Evolutionary conservation across 371 early-diverging fungal genomes (phyloP).

Genomic region (Rhizomucor miehei): DNA sequence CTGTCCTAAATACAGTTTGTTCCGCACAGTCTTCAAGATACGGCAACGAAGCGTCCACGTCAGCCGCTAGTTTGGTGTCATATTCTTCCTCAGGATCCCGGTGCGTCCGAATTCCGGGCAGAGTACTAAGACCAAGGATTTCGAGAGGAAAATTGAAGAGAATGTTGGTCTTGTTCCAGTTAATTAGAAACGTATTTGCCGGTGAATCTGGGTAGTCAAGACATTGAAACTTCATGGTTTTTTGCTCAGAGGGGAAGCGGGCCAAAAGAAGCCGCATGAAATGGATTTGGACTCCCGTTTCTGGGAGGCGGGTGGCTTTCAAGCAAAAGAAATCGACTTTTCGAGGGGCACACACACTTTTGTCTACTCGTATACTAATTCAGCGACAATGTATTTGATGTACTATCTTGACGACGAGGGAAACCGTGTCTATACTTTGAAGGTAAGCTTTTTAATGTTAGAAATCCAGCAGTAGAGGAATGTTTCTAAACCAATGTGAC

Average conservation of each 20-base stretch:
- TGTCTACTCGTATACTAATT: background rate
- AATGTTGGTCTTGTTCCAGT: constrained; percentile 31
- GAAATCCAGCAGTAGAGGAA: background rate
- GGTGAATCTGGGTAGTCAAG: constrained; percentile 22
- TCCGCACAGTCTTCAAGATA: constrained; percentile 11
- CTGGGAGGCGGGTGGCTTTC: background rate
- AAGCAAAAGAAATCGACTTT: background rate
- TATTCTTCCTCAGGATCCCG: constrained; percentile 3
- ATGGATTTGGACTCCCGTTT: background rate
- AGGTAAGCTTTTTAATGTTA: constrained; percentile 51
- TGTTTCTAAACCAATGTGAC: constrained; percentile 5
- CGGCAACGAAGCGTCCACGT: constrained; percentile 13
- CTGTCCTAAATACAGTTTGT: constrained; percentile 42
- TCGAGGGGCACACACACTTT: background rate
- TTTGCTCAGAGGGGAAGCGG: background rate
- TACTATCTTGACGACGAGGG: constrained; percentile 79
- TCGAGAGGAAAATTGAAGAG: constrained; percentile 45
- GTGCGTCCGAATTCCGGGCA: constrained; percentile 1
- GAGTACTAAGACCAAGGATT: constrained; percentile 9
- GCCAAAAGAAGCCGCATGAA: no score
- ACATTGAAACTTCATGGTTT: constrained; percentile 22
- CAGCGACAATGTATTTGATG: constrained; percentile 90
- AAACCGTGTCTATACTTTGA: constrained; percentile 96
- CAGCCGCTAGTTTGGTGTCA: constrained; percentile 17
- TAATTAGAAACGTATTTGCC: constrained; percentile 35